A percentile compares a stretch with the other conserved stretches of the same genome.
Evolutionary conservation across 768 basidiomycete species (phyloP).

Genomic region (Cyathus striatus): DNA sequence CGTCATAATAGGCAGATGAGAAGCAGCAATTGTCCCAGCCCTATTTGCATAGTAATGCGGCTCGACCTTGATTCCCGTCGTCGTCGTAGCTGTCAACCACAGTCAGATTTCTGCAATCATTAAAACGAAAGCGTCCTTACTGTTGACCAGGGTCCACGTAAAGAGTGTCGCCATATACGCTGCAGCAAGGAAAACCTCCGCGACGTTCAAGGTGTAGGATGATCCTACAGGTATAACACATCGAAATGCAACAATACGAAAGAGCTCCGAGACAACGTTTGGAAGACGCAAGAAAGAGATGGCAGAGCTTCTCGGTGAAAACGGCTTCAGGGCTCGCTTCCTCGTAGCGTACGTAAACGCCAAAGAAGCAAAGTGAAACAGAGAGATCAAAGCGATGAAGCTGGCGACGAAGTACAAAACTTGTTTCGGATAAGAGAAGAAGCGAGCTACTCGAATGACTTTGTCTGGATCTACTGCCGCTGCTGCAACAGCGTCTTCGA

Average conservation of each 20-base stretch:
- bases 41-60: conserved; percentile 36
- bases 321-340: conserved; percentile 1
- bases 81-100: conserved; percentile 21
- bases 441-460: conserved; percentile 16
- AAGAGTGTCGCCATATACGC: conserved; percentile 32
- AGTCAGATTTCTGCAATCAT: too few species aligned
- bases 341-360: conserved; percentile 12
- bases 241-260: conserved; percentile 31
- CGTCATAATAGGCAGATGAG: conserved; percentile 50
- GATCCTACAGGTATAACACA: conserved; percentile 27
- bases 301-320: conserved; percentile 1
- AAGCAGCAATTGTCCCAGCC: conserved; percentile 35
- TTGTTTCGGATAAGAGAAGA: conserved; percentile 30
- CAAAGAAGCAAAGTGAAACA: conserved; percentile 25
- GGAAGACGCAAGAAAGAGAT: conserved; percentile 23
- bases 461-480: conserved; percentile 16
- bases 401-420: conserved; percentile 36
- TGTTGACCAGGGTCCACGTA: conserved; percentile 31
- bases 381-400: conserved; percentile 34
- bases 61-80: conserved; percentile 23
- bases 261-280: conserved; percentile 22
- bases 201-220: conserved; percentile 31
- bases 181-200: conserved; percentile 30
- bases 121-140: too few species aligned
- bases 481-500: background rate